Evolutionary conservation across 2,329 filamentous ascomycete genomes (phyloP), one percentile per base, ranked within the genome.

Genomic region (Colletotrichum viniferum): DNA sequence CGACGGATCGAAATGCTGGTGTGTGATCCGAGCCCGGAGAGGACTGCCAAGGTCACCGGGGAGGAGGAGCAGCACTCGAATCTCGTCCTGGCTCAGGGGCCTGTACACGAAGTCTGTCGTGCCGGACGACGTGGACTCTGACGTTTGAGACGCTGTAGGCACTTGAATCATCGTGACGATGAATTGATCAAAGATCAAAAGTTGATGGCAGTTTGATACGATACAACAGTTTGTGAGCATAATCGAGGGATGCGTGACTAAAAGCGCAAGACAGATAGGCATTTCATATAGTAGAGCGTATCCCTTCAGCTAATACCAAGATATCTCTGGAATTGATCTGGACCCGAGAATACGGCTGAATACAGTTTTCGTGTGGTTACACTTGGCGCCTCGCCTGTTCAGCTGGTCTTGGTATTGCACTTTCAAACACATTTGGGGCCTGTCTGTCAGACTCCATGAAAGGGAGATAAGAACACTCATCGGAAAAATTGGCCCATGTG

Each of bases 231-330:
- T 43, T 43, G 38, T 43, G 3, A n/a, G 5, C 1, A n/a, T 5
- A 43, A 2, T 43, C 38, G 18, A 43, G 38, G 38, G 18, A 3
- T 3, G 5, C 38, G 18, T 43, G 4, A 43, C 9, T 5, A n/a
- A 12, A 3, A 2, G 3, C 0, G 18, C 9, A 6, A 48, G 18
- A 48, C 5, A 7, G 3, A 18, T 0, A 3, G 18, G 9, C 18
- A 48, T 0, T 48, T 48, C n/a, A n/a, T 48, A 48, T 48, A 48
- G 10, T 0, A 13, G 43, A 48, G 10, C 43, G 4, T 10, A 48
- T 48, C 5, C n/a, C n/a, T 13, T 21, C 43, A 48, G 18, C 10
- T 48, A 21, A 48, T 13, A 48, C 43, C 3, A 48, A 21, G 43
- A 21, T 21, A n/a, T 21, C 1, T 0, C 43, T 48, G n/a, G n/a